Percentiles rank a stretch among this genome's conserved stretches.
phyloP scores from a whole-genome alignment of 176 grass and related monocot genomes.

The Oropetium thomaeum region DNA sequence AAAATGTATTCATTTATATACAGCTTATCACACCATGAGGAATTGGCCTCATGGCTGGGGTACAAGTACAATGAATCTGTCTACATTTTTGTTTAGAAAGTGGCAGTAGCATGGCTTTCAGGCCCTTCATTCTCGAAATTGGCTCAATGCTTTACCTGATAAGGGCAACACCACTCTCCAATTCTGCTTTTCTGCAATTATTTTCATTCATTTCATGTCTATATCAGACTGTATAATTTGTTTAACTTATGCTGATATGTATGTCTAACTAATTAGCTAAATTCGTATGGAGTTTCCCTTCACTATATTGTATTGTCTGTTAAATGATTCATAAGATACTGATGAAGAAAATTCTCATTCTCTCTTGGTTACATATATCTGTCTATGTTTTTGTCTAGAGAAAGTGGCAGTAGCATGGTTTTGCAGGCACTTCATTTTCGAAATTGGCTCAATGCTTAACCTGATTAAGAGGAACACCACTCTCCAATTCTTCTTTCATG shows the following conservation, averaged over 20 bases:
- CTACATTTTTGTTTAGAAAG: background rate
- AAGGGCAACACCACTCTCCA: background rate
- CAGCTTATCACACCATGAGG: background rate
- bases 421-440: conserved; percentile 1
- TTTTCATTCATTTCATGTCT: conserved; percentile 23
- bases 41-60: background rate
- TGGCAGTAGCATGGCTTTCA: conserved; percentile 9
- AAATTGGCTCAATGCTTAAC: conserved; percentile 18
- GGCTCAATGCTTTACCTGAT: conserved; percentile 15
- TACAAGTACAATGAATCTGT: background rate
- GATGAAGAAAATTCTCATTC: background rate
- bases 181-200: background rate
- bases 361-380: background rate
- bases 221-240: background rate
- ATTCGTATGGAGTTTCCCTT: background rate
- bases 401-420: conserved; percentile 19
- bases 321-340: background rate
- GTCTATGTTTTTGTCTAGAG: background rate
- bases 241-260: background rate
- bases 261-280: background rate
- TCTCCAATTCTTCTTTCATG: background rate
- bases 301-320: background rate
- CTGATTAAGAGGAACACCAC: conserved; percentile 7
- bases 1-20: conserved; percentile 3
- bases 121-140: conserved; percentile 17